Evolutionary conservation across 2,329 filamentous ascomycete genomes (phyloP).

Genomic region (Claviceps cyperi): DNA sequence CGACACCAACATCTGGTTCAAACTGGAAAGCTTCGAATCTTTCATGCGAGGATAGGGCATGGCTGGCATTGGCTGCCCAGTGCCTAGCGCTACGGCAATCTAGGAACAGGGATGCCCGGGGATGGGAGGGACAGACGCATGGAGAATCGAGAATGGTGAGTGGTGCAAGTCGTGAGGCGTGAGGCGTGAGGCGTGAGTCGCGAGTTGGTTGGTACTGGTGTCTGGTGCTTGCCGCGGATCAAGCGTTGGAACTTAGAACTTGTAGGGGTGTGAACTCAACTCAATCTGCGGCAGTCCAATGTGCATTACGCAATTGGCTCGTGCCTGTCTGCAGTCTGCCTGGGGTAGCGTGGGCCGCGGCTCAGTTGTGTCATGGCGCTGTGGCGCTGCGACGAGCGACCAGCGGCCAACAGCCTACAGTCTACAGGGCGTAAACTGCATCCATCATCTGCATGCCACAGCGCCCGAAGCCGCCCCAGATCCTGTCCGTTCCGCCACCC

Average conservation of each 20-base stretch:
- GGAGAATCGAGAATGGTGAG: neutral
- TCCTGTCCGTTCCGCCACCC: too few relatives aligned
- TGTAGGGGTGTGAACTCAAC: neutral
- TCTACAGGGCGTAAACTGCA: too few relatives aligned
- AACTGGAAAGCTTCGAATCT: neutral
- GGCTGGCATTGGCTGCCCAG: conserved; percentile 14
- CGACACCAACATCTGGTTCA: conserved; percentile 4
- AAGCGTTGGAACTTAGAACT: neutral
- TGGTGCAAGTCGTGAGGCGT: neutral
- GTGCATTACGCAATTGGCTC: too few relatives aligned
- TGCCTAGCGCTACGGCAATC: conserved; percentile 16
- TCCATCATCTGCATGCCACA: too few relatives aligned
- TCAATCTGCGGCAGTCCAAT: too few relatives aligned
- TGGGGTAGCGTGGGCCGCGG: too few relatives aligned
- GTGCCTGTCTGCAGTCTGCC: too few relatives aligned
- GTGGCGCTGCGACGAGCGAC: too few relatives aligned
- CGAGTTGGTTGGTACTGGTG: neutral
- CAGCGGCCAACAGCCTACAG: too few relatives aligned
- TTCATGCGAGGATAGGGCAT: conserved; percentile 11
- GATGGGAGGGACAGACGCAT: neutral
- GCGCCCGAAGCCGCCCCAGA: too few relatives aligned
- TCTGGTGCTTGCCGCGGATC: neutral
- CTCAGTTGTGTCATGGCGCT: too few relatives aligned
- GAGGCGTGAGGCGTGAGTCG: neutral
- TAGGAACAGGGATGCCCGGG: neutral